A percentile compares a stretch with the other conserved stretches of the same genome.
These are phyloP conservation scores for Sclerotinia borealis DNA, from an alignment of 2,329 filamentous ascomycete genomes.

Conservation along the genomic window DNA sequence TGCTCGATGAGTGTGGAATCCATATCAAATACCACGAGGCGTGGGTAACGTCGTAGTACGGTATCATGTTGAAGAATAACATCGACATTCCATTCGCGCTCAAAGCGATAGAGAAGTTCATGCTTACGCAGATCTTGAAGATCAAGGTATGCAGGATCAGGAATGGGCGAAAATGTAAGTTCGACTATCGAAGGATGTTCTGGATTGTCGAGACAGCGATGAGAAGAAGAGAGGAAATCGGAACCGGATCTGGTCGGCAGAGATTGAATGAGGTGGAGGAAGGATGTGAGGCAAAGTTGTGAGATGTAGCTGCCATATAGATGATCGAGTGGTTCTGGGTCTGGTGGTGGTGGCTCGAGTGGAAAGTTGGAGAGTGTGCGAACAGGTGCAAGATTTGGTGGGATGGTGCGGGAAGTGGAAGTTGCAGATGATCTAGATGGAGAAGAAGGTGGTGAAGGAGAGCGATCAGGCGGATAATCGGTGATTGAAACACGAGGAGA, in stretches of 20 bases:
- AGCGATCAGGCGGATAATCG: slow-evolving; percentile 35
- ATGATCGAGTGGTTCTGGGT: slow-evolving; percentile 55
- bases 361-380: slow-evolving; percentile 53
- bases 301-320: slow-evolving; percentile 62
- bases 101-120: slow-evolving; percentile 76
- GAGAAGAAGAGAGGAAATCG: slow-evolving; percentile 51
- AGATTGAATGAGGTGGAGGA: slow-evolving; percentile 59
- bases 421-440: slow-evolving; percentile 2
- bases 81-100: slow-evolving; percentile 84
- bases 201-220: slow-evolving; percentile 57
- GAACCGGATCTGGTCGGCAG: slow-evolving; percentile 50
- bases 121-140: slow-evolving; percentile 69
- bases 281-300: slow-evolving; percentile 56
- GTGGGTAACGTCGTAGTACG: slow-evolving; percentile 71
- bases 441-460: slow-evolving; percentile 29
- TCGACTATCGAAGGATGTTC: slow-evolving; percentile 60
- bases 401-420: slow-evolving; percentile 20
- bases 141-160: slow-evolving; percentile 56
- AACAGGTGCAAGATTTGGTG: slow-evolving; percentile 48
- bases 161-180: slow-evolving; percentile 55
- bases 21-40: slow-evolving; percentile 96
- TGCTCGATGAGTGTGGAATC: slow-evolving; percentile 96
- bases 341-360: slow-evolving; percentile 48
- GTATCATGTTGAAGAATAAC: slow-evolving; percentile 69
- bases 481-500: slow-evolving; percentile 31